phyloP scores from a whole-genome alignment of 148 eudicot genomes.

The Vaccinium corymbosum region DNA sequence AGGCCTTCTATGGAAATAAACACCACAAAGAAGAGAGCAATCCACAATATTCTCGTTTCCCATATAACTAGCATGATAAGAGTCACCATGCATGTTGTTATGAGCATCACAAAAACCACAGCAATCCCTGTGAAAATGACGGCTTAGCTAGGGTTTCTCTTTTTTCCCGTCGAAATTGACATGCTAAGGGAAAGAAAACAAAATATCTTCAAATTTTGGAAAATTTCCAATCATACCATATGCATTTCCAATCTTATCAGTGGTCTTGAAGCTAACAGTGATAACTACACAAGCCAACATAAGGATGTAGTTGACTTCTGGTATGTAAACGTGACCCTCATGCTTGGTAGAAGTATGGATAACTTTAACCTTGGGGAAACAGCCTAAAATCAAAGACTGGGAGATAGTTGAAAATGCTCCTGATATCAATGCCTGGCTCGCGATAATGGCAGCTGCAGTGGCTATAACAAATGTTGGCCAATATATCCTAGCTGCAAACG shows the following conservation, averaged over 20 bases:
- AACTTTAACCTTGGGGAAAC: slow-evolving; percentile 72
- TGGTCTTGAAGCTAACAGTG: slow-evolving; percentile 51
- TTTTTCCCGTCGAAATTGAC: neutral
- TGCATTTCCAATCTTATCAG: slow-evolving; percentile 67
- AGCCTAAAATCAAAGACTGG: slow-evolving; percentile 57
- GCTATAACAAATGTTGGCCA: slow-evolving; percentile 80
- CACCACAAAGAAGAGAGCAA: slow-evolving; percentile 26
- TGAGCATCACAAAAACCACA: slow-evolving; percentile 44
- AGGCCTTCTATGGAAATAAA: slow-evolving; percentile 33
- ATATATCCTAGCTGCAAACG: slow-evolving; percentile 41
- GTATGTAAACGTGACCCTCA: slow-evolving; percentile 82
- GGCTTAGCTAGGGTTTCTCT: neutral
- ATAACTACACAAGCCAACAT: slow-evolving; percentile 64
- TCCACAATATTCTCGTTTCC: slow-evolving; percentile 40
- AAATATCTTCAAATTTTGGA: neutral
- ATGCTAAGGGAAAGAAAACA: neutral
- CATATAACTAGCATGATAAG: slow-evolving; percentile 54
- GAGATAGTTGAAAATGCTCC: slow-evolving; percentile 64
- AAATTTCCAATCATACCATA: slow-evolving; percentile 37
- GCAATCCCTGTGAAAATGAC: slow-evolving; percentile 15
- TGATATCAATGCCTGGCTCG: slow-evolving; percentile 81
- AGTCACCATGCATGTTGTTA: slow-evolving; percentile 43
- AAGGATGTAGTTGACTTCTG: slow-evolving; percentile 64
- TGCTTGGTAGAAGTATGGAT: slow-evolving; percentile 65
- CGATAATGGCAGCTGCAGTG: slow-evolving; percentile 66